Evolutionary conservation across 345 rosid genomes (phyloP).

Genomic region (Boechera retrofracta): DNA sequence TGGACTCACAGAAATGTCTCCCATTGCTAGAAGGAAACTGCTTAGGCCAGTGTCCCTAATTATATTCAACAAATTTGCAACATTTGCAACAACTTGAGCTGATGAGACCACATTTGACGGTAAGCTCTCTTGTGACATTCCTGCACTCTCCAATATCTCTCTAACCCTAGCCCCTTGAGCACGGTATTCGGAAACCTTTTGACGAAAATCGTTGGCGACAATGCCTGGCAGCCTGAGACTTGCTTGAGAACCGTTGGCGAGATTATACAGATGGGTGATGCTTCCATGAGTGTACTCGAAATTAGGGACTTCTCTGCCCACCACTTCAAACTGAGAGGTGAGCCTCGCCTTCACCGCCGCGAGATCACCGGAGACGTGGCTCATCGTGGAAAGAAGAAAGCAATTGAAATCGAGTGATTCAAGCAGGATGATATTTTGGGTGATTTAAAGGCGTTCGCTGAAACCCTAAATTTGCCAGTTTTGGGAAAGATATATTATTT

Average conservation of each 20-base stretch:
- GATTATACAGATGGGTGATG: constrained; percentile 70
- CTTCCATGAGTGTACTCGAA: constrained; percentile 87
- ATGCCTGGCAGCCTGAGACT: constrained; percentile 79
- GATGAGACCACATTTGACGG: constrained; percentile 84
- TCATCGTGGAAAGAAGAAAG: constrained; percentile 46
- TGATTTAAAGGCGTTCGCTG: not conserved
- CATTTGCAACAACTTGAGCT: constrained; percentile 86
- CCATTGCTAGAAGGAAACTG: constrained; percentile 94
- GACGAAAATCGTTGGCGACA: constrained; percentile 90
- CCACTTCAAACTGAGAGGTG: constrained; percentile 75
- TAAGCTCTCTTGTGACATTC: constrained; percentile 83
- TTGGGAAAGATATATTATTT: constrained; percentile 1
- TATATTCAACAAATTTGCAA: constrained; percentile 86
- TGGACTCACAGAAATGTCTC: constrained; percentile 80
- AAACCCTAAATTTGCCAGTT: constrained; percentile 25
- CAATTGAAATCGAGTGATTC: constrained; percentile 1
- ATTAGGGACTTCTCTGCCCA: constrained; percentile 78
- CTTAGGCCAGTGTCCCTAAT: constrained; percentile 81
- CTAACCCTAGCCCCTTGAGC: constrained; percentile 93
- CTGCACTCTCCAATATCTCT: constrained; percentile 81
- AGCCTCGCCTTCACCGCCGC: constrained; percentile 65
- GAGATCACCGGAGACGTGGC: constrained; percentile 52
- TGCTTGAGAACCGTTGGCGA: constrained; percentile 85
- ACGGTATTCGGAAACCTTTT: constrained; percentile 78
- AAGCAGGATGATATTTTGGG: not conserved